Evolutionary conservation across 768 basidiomycete species (phyloP), one percentile per base, ranked within the genome.

Genomic region (Kwoniella shandongensis): DNA sequence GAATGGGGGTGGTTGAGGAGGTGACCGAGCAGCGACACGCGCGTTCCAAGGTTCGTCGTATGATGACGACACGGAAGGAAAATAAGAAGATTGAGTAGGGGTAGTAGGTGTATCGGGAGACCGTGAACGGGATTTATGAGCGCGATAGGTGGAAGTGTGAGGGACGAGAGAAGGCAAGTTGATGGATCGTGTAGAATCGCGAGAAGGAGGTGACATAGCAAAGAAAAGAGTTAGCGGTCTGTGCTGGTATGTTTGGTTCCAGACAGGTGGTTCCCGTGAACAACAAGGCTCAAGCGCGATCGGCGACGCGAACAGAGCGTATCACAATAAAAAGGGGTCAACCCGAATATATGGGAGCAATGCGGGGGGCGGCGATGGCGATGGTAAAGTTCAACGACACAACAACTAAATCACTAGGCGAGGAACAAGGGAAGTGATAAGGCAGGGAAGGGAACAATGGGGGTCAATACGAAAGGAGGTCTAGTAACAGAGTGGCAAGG

Each of bases 121-220:
- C 39, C 56, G 26, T 50, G 59, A 57, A 4, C 56, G 56, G 23
- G 45, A 48, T 58, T 48, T 50, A 23, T 56, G 54, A 49, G 48
- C 44, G 20, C 54, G 54, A 47, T 55, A 44, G 17, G 48, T 48
- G 39, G 47, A 46, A n/a, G 55, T 39, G 35, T 57, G 55, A 5
- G 45, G 44, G 30, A 57, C 42, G 38, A 57, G 30, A 23, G 55
- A 38, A 5, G 55, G 55, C 7, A 57, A 40, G 29, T 57, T 50
- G 47, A 57, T 36, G 4, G 55, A 57, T 4, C 55, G 48, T 22
- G 46, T 46, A 10, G 55, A 57, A 35, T 57, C 44, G 7, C 30
- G 32, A 6, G 15, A 49, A 32, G 30, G 17, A 18, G 47, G 27
- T 49, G 47, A 49, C 47, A 49, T 49, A 12, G 26, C 13, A 32